Evolutionary conservation across 108 stramenopile genomes (phyloP).

Genomic region (Pseudonitzschia pungens): DNA sequence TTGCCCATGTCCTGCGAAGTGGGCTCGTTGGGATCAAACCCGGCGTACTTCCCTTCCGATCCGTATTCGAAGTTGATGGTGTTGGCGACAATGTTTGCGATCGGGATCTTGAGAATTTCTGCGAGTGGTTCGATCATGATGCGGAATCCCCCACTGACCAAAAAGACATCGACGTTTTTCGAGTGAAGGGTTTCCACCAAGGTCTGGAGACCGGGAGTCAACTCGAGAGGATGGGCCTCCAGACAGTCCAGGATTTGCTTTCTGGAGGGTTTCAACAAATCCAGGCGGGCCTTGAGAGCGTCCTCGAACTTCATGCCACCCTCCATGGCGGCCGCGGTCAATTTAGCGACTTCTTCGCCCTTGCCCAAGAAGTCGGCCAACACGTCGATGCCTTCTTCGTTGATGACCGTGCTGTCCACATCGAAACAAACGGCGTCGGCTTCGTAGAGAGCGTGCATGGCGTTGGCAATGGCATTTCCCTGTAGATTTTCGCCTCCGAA

Average conservation of each 20-base stretch:
- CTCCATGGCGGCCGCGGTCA: slow-evolving; percentile 95
- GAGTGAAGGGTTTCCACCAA: slow-evolving; percentile 73
- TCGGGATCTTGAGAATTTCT: slow-evolving; percentile 63
- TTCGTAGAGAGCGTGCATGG: slow-evolving; percentile 64
- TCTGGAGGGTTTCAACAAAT: slow-evolving; percentile 82
- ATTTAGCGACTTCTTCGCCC: slow-evolving; percentile 87
- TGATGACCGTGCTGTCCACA: slow-evolving; percentile 96
- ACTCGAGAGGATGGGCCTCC: slow-evolving; percentile 66
- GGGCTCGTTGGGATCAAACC: slow-evolving; percentile 91
- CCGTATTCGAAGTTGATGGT: slow-evolving; percentile 73
- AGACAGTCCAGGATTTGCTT: slow-evolving; percentile 67
- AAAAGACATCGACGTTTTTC: slow-evolving; percentile 83
- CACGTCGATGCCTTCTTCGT: slow-evolving; percentile 98
- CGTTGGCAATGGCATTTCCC: slow-evolving; percentile 53
- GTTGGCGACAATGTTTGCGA: slow-evolving; percentile 89
- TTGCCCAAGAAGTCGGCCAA: slow-evolving; percentile 94
- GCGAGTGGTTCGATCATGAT: slow-evolving; percentile 99
- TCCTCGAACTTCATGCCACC: slow-evolving; percentile 96
- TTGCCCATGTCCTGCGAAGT: slow-evolving; percentile 95
- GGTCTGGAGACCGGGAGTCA: slow-evolving; percentile 79
- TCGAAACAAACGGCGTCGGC: slow-evolving; percentile 98
- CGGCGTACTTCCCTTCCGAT: slow-evolving; percentile 77
- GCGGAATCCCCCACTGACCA: slow-evolving; percentile 96
- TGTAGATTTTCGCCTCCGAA: slow-evolving; percentile 1
- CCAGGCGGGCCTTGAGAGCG: slow-evolving; percentile 86